Evolutionary conservation across 257 asterid genomes (phyloP).

Genomic region (Lavandula angustifolia): DNA sequence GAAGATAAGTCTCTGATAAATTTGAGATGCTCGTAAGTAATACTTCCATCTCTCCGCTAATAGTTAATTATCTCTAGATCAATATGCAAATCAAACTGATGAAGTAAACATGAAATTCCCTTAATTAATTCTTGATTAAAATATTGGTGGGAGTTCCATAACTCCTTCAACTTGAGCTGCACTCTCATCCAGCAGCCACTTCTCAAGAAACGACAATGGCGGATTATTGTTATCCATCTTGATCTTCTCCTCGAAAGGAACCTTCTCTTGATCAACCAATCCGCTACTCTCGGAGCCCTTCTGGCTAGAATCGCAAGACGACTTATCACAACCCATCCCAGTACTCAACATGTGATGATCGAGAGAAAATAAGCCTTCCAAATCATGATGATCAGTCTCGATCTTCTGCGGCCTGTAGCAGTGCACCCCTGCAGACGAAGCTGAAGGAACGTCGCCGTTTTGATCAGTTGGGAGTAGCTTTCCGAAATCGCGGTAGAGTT

Average conservation of each 20-base stretch:
- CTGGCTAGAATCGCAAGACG: slow-evolving; percentile 54
- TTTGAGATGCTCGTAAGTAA: slow-evolving; percentile 24
- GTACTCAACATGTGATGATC: slow-evolving; percentile 28
- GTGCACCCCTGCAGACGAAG: slow-evolving; percentile 26
- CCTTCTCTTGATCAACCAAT: slow-evolving; percentile 36
- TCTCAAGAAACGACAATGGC: slow-evolving; percentile 76
- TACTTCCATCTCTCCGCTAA: slow-evolving; percentile 26
- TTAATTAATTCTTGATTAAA: slow-evolving; percentile 31
- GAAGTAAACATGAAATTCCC: background rate
- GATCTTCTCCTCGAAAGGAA: slow-evolving; percentile 29
- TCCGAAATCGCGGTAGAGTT: slow-evolving; percentile 16
- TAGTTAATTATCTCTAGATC: background rate
- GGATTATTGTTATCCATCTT: slow-evolving; percentile 47
- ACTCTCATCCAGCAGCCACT: slow-evolving; percentile 86
- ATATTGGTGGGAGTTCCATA: slow-evolving; percentile 67
- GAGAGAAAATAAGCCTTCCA: slow-evolving; percentile 46
- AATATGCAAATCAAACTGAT: slow-evolving; percentile 14
- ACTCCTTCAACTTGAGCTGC: slow-evolving; percentile 63
- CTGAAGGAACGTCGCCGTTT: background rate
- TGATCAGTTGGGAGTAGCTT: slow-evolving; percentile 14
- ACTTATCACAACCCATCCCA: slow-evolving; percentile 36
- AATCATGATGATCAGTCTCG: slow-evolving; percentile 36
- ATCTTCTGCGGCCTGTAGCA: slow-evolving; percentile 37
- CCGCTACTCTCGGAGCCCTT: slow-evolving; percentile 50
- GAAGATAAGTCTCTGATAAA: slow-evolving; percentile 30